Percentiles rank a stretch among this genome's conserved stretches.
Conservation (phyloP, 768 basidiomycete species). For the Lactifluus pinguis region DNA sequence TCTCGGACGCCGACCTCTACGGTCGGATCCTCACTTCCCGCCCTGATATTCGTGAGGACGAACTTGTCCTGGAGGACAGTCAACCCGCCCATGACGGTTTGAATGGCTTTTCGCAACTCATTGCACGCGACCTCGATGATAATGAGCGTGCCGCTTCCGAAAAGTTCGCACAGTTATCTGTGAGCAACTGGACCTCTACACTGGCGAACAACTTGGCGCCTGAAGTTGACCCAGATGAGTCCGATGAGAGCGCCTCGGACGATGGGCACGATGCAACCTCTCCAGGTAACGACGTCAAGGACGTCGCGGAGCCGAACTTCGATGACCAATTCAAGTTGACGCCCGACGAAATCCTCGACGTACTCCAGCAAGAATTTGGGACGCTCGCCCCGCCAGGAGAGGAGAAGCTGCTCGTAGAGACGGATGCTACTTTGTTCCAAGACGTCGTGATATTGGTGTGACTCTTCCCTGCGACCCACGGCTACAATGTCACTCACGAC, state of each 20-base stretch:
- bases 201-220: conserved; percentile 11
- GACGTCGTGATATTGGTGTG: conserved; percentile 42
- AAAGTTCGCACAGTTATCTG: conserved; percentile 33
- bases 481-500: conserved; percentile 3
- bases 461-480: neutral
- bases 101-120: conserved; percentile 34
- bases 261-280: conserved; percentile 19
- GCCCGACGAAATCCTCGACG: conserved; percentile 38
- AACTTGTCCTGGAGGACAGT: neutral
- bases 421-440: conserved; percentile 40
- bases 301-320: neutral
- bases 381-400: conserved; percentile 35
- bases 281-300: neutral
- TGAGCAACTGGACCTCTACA: conserved; percentile 26
- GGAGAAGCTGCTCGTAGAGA: conserved; percentile 44
- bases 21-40: conserved; percentile 27
- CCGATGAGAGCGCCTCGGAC: conserved; percentile 20
- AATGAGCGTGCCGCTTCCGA: conserved; percentile 29
- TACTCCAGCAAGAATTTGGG: conserved; percentile 52
- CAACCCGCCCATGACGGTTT: conserved; percentile 19
- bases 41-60: neutral
- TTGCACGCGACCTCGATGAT: conserved; percentile 32
- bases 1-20: conserved; percentile 32
- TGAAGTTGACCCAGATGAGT: neutral
- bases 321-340: conserved; percentile 26